Conservation (phyloP, 192 early-diverging fungal species). For the Polychytrium aggregatum region DNA sequence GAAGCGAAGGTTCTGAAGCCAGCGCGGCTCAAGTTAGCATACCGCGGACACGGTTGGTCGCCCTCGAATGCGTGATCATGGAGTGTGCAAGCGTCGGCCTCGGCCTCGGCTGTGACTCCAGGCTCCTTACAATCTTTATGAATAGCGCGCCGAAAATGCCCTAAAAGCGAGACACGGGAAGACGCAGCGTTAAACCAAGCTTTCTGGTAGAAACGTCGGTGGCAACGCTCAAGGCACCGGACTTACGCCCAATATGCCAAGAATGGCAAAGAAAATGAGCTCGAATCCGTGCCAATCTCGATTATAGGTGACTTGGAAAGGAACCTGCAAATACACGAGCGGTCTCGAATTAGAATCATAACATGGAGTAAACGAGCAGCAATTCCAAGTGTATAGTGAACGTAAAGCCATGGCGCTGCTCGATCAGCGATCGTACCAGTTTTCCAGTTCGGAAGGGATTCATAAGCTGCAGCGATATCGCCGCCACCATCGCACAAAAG, state of each 20-base stretch:
- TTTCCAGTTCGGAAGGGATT: slow-evolving; percentile 95
- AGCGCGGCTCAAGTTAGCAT: no score
- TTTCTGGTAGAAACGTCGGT: no score
- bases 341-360: no score
- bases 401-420: no score
- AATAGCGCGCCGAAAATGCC: slow-evolving; percentile 39
- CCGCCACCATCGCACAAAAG: slow-evolving; percentile 93
- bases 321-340: slow-evolving; percentile 10
- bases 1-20: slow-evolving; percentile 18
- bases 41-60: no score
- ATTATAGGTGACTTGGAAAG: slow-evolving; percentile 91
- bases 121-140: slow-evolving; percentile 27
- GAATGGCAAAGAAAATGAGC: slow-evolving; percentile 53
- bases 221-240: not conserved
- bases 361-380: not conserved
- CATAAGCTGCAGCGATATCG: slow-evolving; percentile 59
- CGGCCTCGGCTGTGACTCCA: no score
- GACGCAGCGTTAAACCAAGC: no score
- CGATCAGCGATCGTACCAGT: slow-evolving; percentile 48
- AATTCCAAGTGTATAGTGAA: no score
- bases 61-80: no score
- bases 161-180: no score
- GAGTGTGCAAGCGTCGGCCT: no score
- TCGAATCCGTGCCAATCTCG: slow-evolving; percentile 94
- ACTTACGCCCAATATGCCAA: slow-evolving; percentile 66